Base-by-base conservation (phyloP, 2,329 filamentous ascomycete genomes). In the Ceratocystiopsis minuta region DNA sequence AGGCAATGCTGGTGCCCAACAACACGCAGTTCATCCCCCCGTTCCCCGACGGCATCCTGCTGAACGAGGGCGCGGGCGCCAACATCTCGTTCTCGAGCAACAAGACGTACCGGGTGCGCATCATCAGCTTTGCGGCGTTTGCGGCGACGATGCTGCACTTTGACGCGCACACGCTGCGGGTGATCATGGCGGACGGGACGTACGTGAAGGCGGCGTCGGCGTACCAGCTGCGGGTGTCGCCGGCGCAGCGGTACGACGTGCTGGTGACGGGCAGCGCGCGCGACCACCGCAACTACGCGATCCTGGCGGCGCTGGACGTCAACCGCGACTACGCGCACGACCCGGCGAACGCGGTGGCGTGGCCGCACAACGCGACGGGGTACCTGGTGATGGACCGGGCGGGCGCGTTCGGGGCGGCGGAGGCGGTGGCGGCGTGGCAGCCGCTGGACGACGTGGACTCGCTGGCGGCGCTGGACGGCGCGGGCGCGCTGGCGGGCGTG, bases 381-480 rank as follows among this genome's bases (percentile, higher is more conserved):
- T 56, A 63, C 43, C 54, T 68, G 6, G 54, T 66, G 16, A 60
- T 59, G 47, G 53, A 64, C 42, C 41, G 51, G 0, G 48, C 47
- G 15, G 50, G 53, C 28, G 46, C 56, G 15, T 52, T 53, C 34
- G 20, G 4, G 20, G 48, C 49, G 34, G 45, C 48, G 16, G 53
- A 60, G 4, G 51, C 55, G 5, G 56, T 65, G 16, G 38, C 54
- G 15, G 45, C 48, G 16, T 65, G 57, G 50, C 45, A 69, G 35
- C 75, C 77, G 1, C 68, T 70, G 43, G 75, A 85, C 51, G 79
- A 84, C 48, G 64, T 70, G 31, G 20, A 7, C 20, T 59, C 57
- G 2, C 66, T 83, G 11, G 59, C 69, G 16, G 72, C 78, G 0
- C 57, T 67, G 36, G 71, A 80, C 49, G 36, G 36, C 11, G 41